A percentile compares a stretch with the other conserved stretches of the same genome.
Evolutionary conservation across 306 rosid species (phyloP).

Genomic region (Gleditsia sinensis): DNA sequence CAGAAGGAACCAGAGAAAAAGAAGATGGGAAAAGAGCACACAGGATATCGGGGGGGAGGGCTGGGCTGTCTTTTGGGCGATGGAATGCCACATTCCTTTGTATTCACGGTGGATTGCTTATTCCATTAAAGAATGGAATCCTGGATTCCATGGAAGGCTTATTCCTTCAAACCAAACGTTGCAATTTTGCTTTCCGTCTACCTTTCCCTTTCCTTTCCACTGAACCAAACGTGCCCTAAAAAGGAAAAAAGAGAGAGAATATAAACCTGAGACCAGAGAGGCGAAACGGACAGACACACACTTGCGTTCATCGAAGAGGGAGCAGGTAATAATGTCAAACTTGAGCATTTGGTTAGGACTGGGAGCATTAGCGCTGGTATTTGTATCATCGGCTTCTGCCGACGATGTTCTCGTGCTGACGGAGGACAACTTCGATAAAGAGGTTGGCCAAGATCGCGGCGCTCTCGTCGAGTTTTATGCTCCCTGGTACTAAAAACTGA

Average conservation of each 20-base stretch:
- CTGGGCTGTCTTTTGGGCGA: too few species aligned
- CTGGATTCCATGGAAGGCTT: too few species aligned
- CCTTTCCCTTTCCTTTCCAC: too few species aligned
- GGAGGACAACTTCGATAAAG: constrained; percentile 58
- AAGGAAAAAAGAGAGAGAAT: background rate
- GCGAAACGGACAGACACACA: background rate
- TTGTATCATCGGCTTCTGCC: constrained; percentile 52
- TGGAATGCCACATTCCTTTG: too few species aligned
- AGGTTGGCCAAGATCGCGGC: constrained; percentile 83
- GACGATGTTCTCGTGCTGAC: constrained; percentile 79
- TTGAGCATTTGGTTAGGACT: constrained; percentile 35
- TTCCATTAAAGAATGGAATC: too few species aligned
- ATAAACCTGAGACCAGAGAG: background rate
- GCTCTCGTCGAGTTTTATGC: constrained; percentile 94
- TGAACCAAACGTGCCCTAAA: too few species aligned
- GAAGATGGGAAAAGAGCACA: too few species aligned
- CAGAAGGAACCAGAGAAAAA: too few species aligned
- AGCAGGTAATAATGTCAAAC: constrained; percentile 47
- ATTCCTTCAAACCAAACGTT: too few species aligned
- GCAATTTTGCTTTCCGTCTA: too few species aligned
- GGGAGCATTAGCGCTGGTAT: constrained; percentile 47
- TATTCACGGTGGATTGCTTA: too few species aligned
- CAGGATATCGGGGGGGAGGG: too few species aligned
- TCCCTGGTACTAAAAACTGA: constrained; percentile 61
- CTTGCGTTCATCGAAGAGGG: background rate